Conservation (phyloP, 202 grass and related monocot species). For the Carex arenaria region DNA sequence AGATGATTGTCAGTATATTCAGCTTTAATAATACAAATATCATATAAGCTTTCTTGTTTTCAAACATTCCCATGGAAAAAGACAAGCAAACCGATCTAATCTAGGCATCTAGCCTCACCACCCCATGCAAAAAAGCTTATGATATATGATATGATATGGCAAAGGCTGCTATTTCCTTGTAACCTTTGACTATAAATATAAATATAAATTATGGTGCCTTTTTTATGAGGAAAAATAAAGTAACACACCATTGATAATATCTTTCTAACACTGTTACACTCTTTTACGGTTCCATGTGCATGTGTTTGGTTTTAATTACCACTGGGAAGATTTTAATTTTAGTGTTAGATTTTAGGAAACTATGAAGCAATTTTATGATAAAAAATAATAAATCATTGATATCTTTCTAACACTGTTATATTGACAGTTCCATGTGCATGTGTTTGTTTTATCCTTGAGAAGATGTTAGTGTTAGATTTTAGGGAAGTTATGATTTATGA, state of each 20-base stretch:
- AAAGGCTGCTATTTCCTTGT: background rate
- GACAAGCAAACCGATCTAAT: background rate
- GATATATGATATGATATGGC: background rate
- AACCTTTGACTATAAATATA: background rate
- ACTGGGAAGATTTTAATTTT: background rate
- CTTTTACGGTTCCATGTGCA: background rate
- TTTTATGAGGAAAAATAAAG: background rate
- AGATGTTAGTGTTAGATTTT: too few species aligned
- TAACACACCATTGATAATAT: too few species aligned
- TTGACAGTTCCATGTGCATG: too few species aligned
- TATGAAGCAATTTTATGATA: too few species aligned
- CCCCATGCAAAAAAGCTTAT: background rate
- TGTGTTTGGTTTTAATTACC: background rate
- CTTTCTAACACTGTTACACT: too few species aligned
- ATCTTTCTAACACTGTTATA: too few species aligned
- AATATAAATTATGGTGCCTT: background rate
- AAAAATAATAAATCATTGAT: too few species aligned
- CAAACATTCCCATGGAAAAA: conserved; percentile 9
- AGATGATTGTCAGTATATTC: background rate
- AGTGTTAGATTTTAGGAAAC: background rate
- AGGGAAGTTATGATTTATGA: too few species aligned
- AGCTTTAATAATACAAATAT: background rate
- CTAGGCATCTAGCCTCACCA: background rate
- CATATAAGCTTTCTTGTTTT: background rate
- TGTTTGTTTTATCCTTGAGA: too few species aligned